Conservation (phyloP, 2,329 filamentous ascomycete species). For the Fusarium buxicola region DNA sequence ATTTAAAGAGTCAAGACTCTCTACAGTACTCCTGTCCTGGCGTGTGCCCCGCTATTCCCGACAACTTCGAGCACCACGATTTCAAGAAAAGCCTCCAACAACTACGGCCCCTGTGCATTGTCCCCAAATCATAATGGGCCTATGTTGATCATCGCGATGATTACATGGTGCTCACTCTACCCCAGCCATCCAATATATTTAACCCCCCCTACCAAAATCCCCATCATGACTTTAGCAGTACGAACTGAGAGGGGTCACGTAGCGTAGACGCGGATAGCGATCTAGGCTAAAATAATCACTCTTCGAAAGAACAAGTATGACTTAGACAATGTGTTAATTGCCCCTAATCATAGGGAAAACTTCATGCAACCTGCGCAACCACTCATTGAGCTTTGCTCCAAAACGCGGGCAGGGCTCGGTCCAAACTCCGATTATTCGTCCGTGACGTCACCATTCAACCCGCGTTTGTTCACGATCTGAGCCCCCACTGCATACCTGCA, state of each 20-base stretch:
- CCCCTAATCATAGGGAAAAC: not conserved
- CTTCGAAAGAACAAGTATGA: not conserved
- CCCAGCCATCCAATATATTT: too few species aligned
- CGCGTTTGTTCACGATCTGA: slow-evolving; percentile 18
- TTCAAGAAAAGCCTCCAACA: slow-evolving; percentile 13
- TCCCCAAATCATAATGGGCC: not conserved
- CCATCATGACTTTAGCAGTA: too few species aligned
- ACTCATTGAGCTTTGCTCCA: not conserved
- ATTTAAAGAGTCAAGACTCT: slow-evolving; percentile 21
- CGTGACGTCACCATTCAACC: slow-evolving; percentile 37
- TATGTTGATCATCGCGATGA: not conserved
- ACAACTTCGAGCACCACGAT: slow-evolving; percentile 1
- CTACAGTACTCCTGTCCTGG: slow-evolving; percentile 14
- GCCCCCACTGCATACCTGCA: slow-evolving; percentile 21
- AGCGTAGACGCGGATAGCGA: too few species aligned
- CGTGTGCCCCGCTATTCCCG: slow-evolving; percentile 7
- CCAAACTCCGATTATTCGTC: slow-evolving; percentile 5
- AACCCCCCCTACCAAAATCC: too few species aligned
- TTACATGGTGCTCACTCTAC: not conserved
- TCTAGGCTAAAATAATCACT: not conserved
- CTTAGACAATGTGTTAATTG: not conserved
- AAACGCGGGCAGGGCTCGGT: not conserved
- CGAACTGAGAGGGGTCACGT: too few species aligned
- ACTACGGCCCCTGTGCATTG: too few species aligned
- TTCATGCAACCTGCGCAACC: not conserved